These are phyloP conservation scores for Suillus lakei DNA, from an alignment of 768 basidiomycete species.

Conservation along the genomic window DNA sequence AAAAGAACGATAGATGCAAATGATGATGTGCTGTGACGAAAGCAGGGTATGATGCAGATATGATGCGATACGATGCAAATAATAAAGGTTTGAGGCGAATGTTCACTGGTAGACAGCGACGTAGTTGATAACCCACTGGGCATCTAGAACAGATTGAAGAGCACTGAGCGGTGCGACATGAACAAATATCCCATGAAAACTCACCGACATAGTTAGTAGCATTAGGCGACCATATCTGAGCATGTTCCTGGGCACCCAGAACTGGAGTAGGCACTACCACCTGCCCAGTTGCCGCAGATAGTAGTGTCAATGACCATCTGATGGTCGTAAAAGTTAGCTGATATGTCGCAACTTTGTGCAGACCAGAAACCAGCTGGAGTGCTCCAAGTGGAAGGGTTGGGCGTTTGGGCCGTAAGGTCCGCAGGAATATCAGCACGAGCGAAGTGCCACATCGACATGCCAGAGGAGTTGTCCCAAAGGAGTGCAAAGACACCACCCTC, in stretches of 20 bases:
- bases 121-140: conserved; percentile 62
- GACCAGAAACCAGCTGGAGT: conserved; percentile 57
- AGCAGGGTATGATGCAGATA: not conserved
- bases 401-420: conserved; percentile 51
- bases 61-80: not conserved
- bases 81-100: not conserved
- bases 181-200: conserved; percentile 19
- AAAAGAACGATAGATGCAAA: not conserved
- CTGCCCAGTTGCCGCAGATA: conserved; percentile 38
- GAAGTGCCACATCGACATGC: conserved; percentile 65
- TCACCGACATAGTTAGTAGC: conserved; percentile 57
- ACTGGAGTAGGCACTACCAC: conserved; percentile 19
- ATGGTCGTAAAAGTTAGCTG: conserved; percentile 57
- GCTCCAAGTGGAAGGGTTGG: conserved; percentile 56
- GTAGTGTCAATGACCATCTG: conserved; percentile 47
- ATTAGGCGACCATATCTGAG: conserved; percentile 52
- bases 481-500: conserved; percentile 61
- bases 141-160: conserved; percentile 38
- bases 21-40: conserved; percentile 5
- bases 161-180: conserved; percentile 1
- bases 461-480: conserved; percentile 50
- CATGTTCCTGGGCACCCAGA: conserved; percentile 50
- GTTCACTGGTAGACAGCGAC: conserved; percentile 53
- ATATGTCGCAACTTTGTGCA: conserved; percentile 52
- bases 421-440: conserved; percentile 52